Evolutionary conservation across 1,284 basidiomycete species (phyloP).

Genomic region (Cutaneotrichosporon sp.): DNA sequence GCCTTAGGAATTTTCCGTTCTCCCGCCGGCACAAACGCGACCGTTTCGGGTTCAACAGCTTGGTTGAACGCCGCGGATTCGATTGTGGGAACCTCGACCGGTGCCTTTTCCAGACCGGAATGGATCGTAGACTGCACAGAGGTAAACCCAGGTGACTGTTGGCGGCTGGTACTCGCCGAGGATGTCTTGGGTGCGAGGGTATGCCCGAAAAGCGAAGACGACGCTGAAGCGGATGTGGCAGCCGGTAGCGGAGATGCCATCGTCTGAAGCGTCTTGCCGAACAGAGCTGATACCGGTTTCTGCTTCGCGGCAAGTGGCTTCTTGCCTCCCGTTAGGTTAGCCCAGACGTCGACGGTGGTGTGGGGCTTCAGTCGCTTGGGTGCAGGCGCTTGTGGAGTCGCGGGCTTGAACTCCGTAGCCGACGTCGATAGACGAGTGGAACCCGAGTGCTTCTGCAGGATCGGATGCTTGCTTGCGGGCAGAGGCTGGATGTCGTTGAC

Average conservation of each 20-base stretch:
- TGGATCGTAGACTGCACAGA: constrained; percentile 28
- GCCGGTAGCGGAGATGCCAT: not conserved
- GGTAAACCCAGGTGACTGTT: constrained; percentile 32
- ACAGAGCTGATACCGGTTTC: constrained; percentile 22
- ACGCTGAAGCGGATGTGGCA: not conserved
- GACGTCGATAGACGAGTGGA: not conserved
- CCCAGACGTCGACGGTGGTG: constrained; percentile 26
- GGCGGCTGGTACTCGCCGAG: not conserved
- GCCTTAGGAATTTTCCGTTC: constrained; percentile 46
- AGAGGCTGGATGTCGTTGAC: not conserved
- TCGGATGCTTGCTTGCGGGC: not conserved
- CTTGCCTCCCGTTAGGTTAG: constrained; percentile 12
- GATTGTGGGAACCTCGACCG: constrained; percentile 10
- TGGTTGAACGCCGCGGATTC: constrained; percentile 11
- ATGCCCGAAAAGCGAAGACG: constrained; percentile 13
- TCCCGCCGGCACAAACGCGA: constrained; percentile 64
- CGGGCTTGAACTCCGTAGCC: not conserved
- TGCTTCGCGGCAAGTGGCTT: not conserved
- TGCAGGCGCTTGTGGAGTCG: not conserved
- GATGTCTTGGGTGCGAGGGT: constrained; percentile 14
- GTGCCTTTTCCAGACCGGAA: constrained; percentile 17
- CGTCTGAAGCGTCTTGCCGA: constrained; percentile 27
- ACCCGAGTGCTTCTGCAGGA: not conserved
- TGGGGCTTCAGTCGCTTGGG: constrained; percentile 8
- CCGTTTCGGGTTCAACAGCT: constrained; percentile 58